Base-by-base conservation (phyloP, 768 basidiomycete species). In the Fomitopsis serialis region DNA sequence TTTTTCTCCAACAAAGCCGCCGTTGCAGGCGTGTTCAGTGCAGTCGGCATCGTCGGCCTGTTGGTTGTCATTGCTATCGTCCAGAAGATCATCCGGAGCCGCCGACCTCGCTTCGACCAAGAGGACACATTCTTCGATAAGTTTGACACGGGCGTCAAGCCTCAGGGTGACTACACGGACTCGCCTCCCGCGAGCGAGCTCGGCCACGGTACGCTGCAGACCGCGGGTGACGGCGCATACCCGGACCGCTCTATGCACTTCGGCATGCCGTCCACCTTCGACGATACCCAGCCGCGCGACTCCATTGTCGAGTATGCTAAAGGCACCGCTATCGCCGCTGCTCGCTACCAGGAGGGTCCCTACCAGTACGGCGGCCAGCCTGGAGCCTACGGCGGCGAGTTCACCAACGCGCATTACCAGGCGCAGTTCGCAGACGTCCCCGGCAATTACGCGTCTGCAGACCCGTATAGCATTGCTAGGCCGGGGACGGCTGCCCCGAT, bases 1-100 rank as follows among this genome's bases (percentile, higher is more conserved):
- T 80, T 80, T 70, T 72, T 77, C 58, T 57, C 68, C 44, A 72
- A 76, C 57, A 75, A 70, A 48, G 74, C 69, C 34, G 78, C 75
- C 0, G 74, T 78, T 19, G 78, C 73, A 0, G 75, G 71, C 37
- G 73, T 71, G 0, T 80, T 79, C 54, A 67, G 72, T 37, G 66
- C 70, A 52, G 68, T 72, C 49, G 74, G 72, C 45, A 57, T 80
- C 2, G 53, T 74, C 8, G 65, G 55, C 19, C 12, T 73, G 42
- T 70, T 66, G 19, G 57, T 66, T 19, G 25, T 76, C 46, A 58
- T 70, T 21, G 68, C 63, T 27, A 54, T 59, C 45, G 54, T 61
- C 48, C 40, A 71, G 51, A 58, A 69, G 48, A 58, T 62, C 35
- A 67, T 60, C 57, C 67, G 67, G n/a, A 70, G 68, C 43, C 61